Evolutionary conservation across 495 filamentous ascomycete species (phyloP).

Genomic region (Staphylotrichum tortipilum): DNA sequence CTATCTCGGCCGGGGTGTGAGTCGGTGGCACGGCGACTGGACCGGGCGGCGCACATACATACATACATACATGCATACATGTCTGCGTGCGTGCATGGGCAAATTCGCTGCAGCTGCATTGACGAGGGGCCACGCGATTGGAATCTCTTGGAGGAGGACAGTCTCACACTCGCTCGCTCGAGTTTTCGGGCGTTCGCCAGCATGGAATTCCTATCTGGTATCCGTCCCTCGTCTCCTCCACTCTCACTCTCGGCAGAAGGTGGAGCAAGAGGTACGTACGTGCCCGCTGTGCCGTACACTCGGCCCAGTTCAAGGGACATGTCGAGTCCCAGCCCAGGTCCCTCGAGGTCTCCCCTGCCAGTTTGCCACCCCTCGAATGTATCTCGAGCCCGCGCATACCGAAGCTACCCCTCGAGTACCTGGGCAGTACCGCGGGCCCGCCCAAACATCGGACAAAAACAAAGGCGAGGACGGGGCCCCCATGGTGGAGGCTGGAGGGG

Average conservation of each 20-base stretch:
- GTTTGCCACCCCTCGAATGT: slow-evolving; percentile 36
- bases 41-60: slow-evolving; percentile 11
- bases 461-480: slow-evolving; percentile 6
- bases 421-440: slow-evolving; percentile 5
- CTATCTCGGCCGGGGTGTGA: slow-evolving; percentile 16
- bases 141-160: too few species aligned
- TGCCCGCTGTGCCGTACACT: too few species aligned
- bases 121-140: slow-evolving; percentile 41
- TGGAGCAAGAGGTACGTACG: too few species aligned
- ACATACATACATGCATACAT: slow-evolving; percentile 4
- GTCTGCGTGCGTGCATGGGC: too few species aligned
- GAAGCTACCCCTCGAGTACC: slow-evolving; percentile 34
- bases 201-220: too few species aligned
- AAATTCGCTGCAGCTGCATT: slow-evolving; percentile 30
- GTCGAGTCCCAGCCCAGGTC: too few species aligned
- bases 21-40: slow-evolving; percentile 12
- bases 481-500: neutral
- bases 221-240: too few species aligned
- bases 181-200: too few species aligned
- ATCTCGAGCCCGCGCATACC: too few species aligned
- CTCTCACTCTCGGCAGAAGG: too few species aligned
- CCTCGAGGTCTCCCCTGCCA: neutral
- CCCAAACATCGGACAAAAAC: slow-evolving; percentile 30
- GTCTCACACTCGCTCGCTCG: too few species aligned
- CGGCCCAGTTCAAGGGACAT: too few species aligned